These are phyloP conservation scores for Tricholoma matsutake DNA, from an alignment of 768 basidiomycete species.

Conservation along the genomic window DNA sequence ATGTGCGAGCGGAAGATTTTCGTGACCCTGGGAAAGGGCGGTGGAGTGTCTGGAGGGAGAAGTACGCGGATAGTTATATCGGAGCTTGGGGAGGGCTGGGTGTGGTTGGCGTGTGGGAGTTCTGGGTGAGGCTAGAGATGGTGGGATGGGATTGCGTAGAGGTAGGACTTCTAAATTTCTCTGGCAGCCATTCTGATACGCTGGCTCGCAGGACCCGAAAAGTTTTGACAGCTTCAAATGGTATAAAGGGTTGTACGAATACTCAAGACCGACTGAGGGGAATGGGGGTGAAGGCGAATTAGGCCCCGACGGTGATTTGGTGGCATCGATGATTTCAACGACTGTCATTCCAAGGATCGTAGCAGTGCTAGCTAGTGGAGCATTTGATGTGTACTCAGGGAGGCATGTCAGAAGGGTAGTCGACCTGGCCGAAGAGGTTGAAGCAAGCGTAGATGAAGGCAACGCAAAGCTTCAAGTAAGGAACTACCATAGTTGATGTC, in stretches of 20 bases:
- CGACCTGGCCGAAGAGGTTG: slow-evolving; percentile 79
- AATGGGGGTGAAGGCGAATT: slow-evolving; percentile 54
- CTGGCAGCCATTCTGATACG: slow-evolving; percentile 6
- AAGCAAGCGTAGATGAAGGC: slow-evolving; percentile 65
- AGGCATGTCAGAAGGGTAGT: slow-evolving; percentile 57
- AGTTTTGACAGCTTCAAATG: slow-evolving; percentile 80
- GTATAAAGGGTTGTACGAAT: slow-evolving; percentile 77
- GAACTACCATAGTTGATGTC: not conserved
- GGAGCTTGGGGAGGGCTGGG: slow-evolving; percentile 92
- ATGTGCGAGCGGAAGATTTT: slow-evolving; percentile 85
- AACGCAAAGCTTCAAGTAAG: slow-evolving; percentile 64
- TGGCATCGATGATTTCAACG: slow-evolving; percentile 85
- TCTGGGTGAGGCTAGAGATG: slow-evolving; percentile 86
- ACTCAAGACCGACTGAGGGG: slow-evolving; percentile 55
- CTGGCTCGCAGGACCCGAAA: slow-evolving; percentile 38
- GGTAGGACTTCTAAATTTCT: slow-evolving; percentile 37
- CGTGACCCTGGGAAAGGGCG: slow-evolving; percentile 69
- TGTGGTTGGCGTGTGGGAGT: slow-evolving; percentile 89
- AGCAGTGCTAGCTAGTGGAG: slow-evolving; percentile 75
- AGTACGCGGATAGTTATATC: slow-evolving; percentile 76
- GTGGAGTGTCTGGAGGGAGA: slow-evolving; percentile 69
- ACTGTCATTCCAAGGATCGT: slow-evolving; percentile 73
- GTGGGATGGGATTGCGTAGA: slow-evolving; percentile 87
- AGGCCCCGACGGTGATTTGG: slow-evolving; percentile 83
- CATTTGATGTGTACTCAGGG: slow-evolving; percentile 77